Evolutionary conservation across 169 alveolate genomes (phyloP).

Genomic region (Sarcocystis neurona): DNA sequence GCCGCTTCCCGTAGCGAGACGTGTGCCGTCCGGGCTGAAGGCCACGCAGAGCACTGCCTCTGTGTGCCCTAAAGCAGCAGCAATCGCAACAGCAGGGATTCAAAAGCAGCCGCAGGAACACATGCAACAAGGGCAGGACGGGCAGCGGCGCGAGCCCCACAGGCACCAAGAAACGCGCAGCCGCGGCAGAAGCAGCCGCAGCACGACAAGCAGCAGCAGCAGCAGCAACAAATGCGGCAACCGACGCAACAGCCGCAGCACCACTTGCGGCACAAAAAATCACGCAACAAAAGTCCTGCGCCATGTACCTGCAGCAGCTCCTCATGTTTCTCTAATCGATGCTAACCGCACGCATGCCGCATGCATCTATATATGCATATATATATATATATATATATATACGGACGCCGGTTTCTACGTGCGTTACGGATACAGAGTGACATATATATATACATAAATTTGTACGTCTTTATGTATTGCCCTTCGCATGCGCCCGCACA

Average conservation of each 20-base stretch:
- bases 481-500: no score
- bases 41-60: conserved; percentile 87
- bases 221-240: no score
- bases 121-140: background rate
- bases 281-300: no score
- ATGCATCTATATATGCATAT: background rate
- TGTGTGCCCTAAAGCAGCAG: conserved; percentile 80
- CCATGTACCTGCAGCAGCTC: no score
- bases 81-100: background rate
- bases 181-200: background rate
- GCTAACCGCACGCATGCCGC: background rate
- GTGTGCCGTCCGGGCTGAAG: conserved; percentile 90
- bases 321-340: background rate
- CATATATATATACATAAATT: no score
- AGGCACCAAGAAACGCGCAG: background rate
- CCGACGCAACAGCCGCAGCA: no score
- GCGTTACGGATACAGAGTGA: no score
- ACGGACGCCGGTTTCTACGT: no score
- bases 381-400: background rate
- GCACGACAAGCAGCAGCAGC: no score
- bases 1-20: conserved; percentile 70
- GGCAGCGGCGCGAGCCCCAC: background rate
- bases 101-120: background rate
- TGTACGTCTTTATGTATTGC: no score
- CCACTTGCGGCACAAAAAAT: no score